These are phyloP conservation scores for Entomortierella lignicola DNA, from an alignment of 192 early-diverging fungal genomes.

Conservation along the genomic window DNA sequence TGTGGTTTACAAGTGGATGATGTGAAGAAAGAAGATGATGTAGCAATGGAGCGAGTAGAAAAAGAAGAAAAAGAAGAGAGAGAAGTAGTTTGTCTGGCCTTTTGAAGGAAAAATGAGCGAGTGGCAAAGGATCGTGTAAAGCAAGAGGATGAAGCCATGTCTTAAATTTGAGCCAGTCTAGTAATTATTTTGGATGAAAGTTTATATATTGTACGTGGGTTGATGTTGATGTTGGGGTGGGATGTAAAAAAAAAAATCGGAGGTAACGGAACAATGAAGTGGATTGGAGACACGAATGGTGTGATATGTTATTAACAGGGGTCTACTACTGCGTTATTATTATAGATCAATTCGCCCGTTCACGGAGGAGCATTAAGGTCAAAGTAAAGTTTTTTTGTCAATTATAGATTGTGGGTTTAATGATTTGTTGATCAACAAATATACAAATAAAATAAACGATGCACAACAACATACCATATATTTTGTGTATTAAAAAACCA, in stretches of 20 bases:
- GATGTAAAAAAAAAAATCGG: slow-evolving; percentile 14
- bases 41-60: slow-evolving; percentile 2
- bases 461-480: neutral
- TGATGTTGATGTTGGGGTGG: neutral
- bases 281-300: neutral
- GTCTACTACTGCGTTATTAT: neutral
- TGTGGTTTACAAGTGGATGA: neutral
- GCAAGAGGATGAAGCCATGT: slow-evolving; percentile 26
- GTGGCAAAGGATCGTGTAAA: slow-evolving; percentile 31
- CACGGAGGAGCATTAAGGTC: neutral
- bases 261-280: slow-evolving; percentile 23
- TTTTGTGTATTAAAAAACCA: too few species aligned
- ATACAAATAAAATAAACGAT: neutral
- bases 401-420: neutral
- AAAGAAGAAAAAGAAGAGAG: slow-evolving; percentile 5
- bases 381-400: slow-evolving; percentile 1
- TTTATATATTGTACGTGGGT: slow-evolving; percentile 2
- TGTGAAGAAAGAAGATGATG: slow-evolving; percentile 11
- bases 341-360: neutral
- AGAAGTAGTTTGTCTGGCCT: slow-evolving; percentile 5
- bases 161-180: neutral
- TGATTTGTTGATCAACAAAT: neutral
- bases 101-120: slow-evolving; percentile 28
- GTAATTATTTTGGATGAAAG: slow-evolving; percentile 9
- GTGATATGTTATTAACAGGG: neutral